Evolutionary conservation across 257 asterid species (phyloP).

Genomic region (Leonotis leonurus): DNA sequence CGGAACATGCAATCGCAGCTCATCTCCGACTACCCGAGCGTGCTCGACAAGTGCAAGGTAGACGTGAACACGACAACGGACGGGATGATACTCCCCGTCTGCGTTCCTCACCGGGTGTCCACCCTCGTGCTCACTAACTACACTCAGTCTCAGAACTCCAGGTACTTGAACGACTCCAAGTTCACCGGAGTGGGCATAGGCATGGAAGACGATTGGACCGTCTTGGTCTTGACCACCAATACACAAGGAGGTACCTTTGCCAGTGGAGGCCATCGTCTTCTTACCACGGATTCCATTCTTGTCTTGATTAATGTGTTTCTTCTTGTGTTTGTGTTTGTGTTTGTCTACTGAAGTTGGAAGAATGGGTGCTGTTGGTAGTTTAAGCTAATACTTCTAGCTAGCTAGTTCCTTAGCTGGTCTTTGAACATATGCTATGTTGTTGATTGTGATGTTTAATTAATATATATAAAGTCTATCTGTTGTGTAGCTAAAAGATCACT

Average conservation of each 20-base stretch:
- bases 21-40: constrained; percentile 30
- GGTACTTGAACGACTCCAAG: constrained; percentile 44
- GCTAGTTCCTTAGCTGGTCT: not conserved
- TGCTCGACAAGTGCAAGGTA: constrained; percentile 44
- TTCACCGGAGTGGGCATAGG: constrained; percentile 66
- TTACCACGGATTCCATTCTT: not conserved
- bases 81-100: constrained; percentile 63
- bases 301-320: too few species aligned
- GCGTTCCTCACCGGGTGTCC: constrained; percentile 51
- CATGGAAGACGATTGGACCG: constrained; percentile 70
- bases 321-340: constrained; percentile 1
- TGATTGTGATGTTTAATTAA: too few species aligned
- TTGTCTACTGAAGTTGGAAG: constrained; percentile 3
- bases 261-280: not conserved
- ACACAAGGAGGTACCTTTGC: constrained; percentile 59
- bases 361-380: not conserved
- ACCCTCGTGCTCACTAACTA: constrained; percentile 75
- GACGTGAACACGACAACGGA: constrained; percentile 50
- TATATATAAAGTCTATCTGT: too few species aligned
- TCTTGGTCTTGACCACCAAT: constrained; percentile 53
- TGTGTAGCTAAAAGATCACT: too few species aligned
- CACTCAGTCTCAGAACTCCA: constrained; percentile 44
- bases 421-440: too few species aligned
- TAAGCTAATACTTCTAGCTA: too few species aligned
- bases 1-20: constrained; percentile 28